Percentiles rank a stretch among this genome's conserved stretches.
These are phyloP conservation scores for Amaranthus palmeri DNA, from an alignment of 148 eudicot species.

Conservation along the genomic window DNA sequence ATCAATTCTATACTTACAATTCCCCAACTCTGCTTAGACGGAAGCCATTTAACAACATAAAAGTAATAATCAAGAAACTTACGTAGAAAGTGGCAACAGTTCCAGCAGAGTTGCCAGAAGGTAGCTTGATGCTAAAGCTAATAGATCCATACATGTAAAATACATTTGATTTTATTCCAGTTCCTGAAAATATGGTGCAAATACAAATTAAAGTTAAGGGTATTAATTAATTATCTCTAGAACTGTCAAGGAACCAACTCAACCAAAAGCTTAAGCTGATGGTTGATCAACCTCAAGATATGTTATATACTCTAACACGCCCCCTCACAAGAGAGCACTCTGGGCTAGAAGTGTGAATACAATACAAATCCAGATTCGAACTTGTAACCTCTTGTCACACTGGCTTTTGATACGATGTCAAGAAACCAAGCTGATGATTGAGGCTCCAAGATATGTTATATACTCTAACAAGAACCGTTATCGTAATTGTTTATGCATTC, in stretches of 20 bases:
- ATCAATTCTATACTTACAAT: background rate
- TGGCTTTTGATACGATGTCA: background rate
- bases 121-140: conserved; percentile 52
- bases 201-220: background rate
- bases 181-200: conserved; percentile 33
- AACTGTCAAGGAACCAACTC: too few relatives aligned
- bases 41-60: background rate
- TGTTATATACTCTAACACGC: too few relatives aligned
- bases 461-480: too few relatives aligned
- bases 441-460: background rate
- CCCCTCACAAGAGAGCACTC: too few relatives aligned
- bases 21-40: background rate
- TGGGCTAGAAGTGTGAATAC: background rate
- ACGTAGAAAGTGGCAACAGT: conserved; percentile 76
- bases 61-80: conserved; percentile 29
- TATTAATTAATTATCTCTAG: too few relatives aligned
- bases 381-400: too few relatives aligned
- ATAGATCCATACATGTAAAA: conserved; percentile 59
- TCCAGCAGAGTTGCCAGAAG: conserved; percentile 64
- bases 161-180: conserved; percentile 46
- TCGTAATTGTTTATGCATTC: background rate
- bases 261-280: too few relatives aligned
- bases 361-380: background rate
- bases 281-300: too few relatives aligned
- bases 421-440: background rate